Conservation (phyloP, 2,329 filamentous ascomycete species). For the Dothideomycetes sp. region DNA sequence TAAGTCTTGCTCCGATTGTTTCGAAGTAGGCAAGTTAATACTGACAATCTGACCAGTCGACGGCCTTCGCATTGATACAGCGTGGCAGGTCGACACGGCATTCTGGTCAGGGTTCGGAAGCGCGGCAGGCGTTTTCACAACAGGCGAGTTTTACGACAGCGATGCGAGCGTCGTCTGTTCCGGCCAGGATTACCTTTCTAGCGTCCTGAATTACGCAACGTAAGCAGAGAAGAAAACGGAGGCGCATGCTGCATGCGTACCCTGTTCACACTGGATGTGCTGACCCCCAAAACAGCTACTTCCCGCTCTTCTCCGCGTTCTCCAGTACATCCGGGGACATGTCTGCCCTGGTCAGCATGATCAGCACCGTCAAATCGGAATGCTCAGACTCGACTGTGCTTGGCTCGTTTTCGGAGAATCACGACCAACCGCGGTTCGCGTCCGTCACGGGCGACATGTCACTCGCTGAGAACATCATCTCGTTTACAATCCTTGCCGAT, state of each 20-base stretch:
- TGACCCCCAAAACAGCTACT: slow-evolving; percentile 22
- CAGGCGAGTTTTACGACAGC: slow-evolving; percentile 34
- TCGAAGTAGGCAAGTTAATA: background rate
- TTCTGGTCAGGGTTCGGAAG: slow-evolving; percentile 30
- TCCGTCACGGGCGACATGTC: slow-evolving; percentile 41
- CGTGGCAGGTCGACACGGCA: slow-evolving; percentile 31
- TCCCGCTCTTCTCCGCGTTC: slow-evolving; percentile 26
- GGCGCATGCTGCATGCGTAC: too few species aligned
- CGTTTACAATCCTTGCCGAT: slow-evolving; percentile 49
- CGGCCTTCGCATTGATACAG: slow-evolving; percentile 41
- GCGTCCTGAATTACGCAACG: slow-evolving; percentile 38
- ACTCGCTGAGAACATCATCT: slow-evolving; percentile 49
- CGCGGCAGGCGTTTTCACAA: slow-evolving; percentile 29
- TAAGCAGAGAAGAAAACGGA: slow-evolving; percentile 15
- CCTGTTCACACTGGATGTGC: too few species aligned
- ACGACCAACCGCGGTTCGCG: slow-evolving; percentile 29
- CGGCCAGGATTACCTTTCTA: slow-evolving; percentile 32
- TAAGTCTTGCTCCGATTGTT: slow-evolving; percentile 1
- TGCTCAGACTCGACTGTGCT: slow-evolving; percentile 28
- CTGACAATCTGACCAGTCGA: slow-evolving; percentile 27
- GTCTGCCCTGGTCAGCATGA: slow-evolving; percentile 23
- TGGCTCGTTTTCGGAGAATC: slow-evolving; percentile 28
- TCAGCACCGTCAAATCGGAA: slow-evolving; percentile 20
- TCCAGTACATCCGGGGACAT: slow-evolving; percentile 25
- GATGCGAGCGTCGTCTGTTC: slow-evolving; percentile 27